phyloP scores from a whole-genome alignment of 2,329 filamentous ascomycete species.

The Xylaria sp. region DNA sequence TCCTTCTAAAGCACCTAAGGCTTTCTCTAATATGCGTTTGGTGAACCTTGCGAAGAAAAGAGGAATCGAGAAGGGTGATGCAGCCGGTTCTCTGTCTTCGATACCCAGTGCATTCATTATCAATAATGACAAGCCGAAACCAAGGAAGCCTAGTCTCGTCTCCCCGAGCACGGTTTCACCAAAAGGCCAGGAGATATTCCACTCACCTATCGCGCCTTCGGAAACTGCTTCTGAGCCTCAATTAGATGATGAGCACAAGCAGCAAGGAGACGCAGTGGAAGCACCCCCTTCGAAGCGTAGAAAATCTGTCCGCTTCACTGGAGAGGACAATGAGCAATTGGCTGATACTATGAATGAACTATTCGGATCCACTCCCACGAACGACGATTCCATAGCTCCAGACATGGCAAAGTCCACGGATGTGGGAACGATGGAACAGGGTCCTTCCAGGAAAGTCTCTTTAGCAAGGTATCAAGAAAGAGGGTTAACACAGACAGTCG shows the following conservation, averaged over 20 bases:
- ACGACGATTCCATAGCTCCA: neutral
- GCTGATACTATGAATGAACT: conserved; percentile 31
- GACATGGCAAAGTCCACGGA: too few relatives aligned
- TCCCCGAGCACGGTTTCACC: conserved; percentile 3
- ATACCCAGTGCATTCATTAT: conserved; percentile 41
- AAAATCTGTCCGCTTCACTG: conserved; percentile 48
- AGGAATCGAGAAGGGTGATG: conserved; percentile 52
- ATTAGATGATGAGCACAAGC: conserved; percentile 1
- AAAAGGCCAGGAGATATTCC: neutral
- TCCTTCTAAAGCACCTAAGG: conserved; percentile 47
- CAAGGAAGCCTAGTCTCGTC: conserved; percentile 15
- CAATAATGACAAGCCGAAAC: conserved; percentile 26
- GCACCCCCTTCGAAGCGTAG: conserved; percentile 37
- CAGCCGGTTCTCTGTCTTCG: conserved; percentile 44
- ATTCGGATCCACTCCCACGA: conserved; percentile 2
- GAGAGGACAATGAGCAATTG: conserved; percentile 27
- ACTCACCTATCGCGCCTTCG: neutral
- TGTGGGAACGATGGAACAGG: neutral
- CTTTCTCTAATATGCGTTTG: conserved; percentile 47
- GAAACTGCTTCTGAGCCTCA: conserved; percentile 5
- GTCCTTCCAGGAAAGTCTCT: conserved; percentile 30
- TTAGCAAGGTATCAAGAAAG: conserved; percentile 37
- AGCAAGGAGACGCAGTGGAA: conserved; percentile 1
- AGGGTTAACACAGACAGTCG: conserved; percentile 33
- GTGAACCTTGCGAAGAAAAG: conserved; percentile 50